A percentile compares a stretch with the other conserved stretches of the same genome.
phyloP scores from a whole-genome alignment of 2,329 filamentous ascomycete genomes.

The Gremmenia infestans region DNA sequence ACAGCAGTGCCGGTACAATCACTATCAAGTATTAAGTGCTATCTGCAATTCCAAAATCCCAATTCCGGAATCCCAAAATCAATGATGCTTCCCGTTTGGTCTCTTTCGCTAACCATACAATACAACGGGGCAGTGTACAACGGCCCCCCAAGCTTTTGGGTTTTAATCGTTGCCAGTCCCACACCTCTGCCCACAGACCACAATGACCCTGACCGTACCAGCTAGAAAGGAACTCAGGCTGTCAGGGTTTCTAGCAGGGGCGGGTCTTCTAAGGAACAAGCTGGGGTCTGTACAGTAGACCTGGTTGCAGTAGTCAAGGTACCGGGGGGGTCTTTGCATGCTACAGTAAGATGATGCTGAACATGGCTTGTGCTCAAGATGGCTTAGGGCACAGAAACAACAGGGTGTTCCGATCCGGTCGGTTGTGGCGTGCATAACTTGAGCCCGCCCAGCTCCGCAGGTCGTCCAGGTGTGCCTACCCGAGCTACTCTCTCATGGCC shows the following conservation, averaged over 20 bases:
- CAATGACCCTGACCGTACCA: slow-evolving; percentile 11
- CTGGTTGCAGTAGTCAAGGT: slow-evolving; percentile 13
- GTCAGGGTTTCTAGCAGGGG: slow-evolving; percentile 15
- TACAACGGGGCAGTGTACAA: no score
- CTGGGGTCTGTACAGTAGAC: slow-evolving; percentile 20
- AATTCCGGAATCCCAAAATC: no score
- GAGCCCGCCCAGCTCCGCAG: no score
- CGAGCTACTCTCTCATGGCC: no score
- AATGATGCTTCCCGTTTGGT: no score
- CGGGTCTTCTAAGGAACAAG: slow-evolving; percentile 18
- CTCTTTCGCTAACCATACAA: no score
- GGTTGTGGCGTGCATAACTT: no score
- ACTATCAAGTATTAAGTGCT: no score
- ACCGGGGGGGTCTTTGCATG: slow-evolving; percentile 12
- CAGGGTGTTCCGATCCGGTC: no score
- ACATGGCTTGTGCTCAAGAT: slow-evolving; percentile 11
- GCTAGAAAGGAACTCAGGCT: slow-evolving; percentile 14
- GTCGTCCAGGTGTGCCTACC: no score
- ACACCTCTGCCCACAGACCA: slow-evolving; percentile 27
- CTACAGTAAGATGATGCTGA: slow-evolving; percentile 17
- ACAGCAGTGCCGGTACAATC: no score
- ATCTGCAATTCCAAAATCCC: no score
- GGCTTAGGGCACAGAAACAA: slow-evolving; percentile 2
- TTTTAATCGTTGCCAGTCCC: slow-evolving; percentile 23
- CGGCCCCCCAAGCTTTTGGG: slow-evolving; percentile 23